Evolutionary conservation across 305 asterid genomes (phyloP), one percentile per base, ranked within the genome.

Genomic region (Fraxinus angustifolia): DNA sequence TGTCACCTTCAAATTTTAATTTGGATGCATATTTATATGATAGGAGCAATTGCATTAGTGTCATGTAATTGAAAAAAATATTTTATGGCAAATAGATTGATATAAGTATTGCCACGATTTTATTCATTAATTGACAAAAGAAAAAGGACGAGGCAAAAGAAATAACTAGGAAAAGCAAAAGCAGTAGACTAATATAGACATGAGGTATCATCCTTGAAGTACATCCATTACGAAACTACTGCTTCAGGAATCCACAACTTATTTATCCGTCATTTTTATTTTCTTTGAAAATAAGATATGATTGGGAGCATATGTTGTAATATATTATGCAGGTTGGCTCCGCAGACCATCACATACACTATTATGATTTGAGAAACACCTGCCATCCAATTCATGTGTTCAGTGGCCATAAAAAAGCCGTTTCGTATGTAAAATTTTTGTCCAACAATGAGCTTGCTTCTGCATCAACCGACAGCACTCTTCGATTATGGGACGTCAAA

Each of bases 401-500:
- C 81, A 86, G 89, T 79, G 97, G 97, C 79, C 97, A 92, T 75
- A 89, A 88, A 70, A 92, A 88, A 79, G 62, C 94, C 26, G 97
- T 93, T 78, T 93, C 96, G 0, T 90, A 93, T 72, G 97, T 93
- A 48, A 93, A 93, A 76, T 93, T 93, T 82, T 77, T 93, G 82
- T 91, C 95, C 79, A 86, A 81, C 88, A 88, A 84, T 33, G 97
- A 93, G 84, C 96, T 93, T 77, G 97, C 93, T 81, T 93, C 97
- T 84, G 97, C 97, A 58, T 93, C 97, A 31, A 93, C 97, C 8
- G 97, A 93, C 84, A 88, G 92, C 80, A 90, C 93, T 31, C 87
- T 93, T 38, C 91, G 92, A 42, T 81, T 93, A 78, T 93, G 97
- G 97, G 97, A 93, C 86, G 93, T 91, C 38, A 89, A 85, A 81